Conservation (phyloP, 2,329 filamentous ascomycete genomes). For the Fusarium hainanense region DNA sequence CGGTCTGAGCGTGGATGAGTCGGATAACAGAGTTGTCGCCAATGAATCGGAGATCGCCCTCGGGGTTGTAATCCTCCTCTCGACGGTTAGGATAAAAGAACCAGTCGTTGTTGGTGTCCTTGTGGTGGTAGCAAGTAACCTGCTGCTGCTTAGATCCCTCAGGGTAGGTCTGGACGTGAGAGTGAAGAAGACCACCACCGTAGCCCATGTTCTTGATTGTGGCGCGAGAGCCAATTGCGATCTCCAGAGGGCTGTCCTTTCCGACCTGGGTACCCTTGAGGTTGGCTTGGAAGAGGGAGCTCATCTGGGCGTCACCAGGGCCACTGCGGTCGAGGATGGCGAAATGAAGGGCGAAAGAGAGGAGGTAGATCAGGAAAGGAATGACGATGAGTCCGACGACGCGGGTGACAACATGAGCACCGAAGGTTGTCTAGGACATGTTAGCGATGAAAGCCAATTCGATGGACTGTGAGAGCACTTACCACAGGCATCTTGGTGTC, state of each 20-base stretch:
- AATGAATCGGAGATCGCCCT: conserved; percentile 77
- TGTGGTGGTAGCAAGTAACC: conserved; percentile 99
- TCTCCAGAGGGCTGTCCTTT: conserved; percentile 91
- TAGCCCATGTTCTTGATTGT: conserved; percentile 99
- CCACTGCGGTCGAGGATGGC: conserved; percentile 92
- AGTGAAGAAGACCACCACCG: conserved; percentile 94
- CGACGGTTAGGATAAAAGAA: conserved; percentile 95
- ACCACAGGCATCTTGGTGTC: conserved; percentile 90
- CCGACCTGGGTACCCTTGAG: conserved; percentile 93
- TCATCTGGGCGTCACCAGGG: conserved; percentile 99
- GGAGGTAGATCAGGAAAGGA: conserved; percentile 90
- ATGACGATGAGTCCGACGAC: conserved; percentile 89
- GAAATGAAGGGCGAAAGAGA: conserved; percentile 96
- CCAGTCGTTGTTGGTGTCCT: conserved; percentile 99
- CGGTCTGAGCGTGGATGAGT: conserved; percentile 93
- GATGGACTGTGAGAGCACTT: conserved; percentile 47
- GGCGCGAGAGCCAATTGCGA: conserved; percentile 87
- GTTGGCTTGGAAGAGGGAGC: conserved; percentile 98
- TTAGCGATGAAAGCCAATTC: conserved; percentile 13
- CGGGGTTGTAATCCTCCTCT: conserved; percentile 77
- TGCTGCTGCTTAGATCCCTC: conserved; percentile 96
- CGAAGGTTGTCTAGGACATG: conserved; percentile 66
- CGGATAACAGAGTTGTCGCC: conserved; percentile 83
- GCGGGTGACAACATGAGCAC: conserved; percentile 81
- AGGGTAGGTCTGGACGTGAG: conserved; percentile 94